Base-by-base conservation (phyloP, 345 rosid genomes). In the Dimocarpus longan region DNA sequence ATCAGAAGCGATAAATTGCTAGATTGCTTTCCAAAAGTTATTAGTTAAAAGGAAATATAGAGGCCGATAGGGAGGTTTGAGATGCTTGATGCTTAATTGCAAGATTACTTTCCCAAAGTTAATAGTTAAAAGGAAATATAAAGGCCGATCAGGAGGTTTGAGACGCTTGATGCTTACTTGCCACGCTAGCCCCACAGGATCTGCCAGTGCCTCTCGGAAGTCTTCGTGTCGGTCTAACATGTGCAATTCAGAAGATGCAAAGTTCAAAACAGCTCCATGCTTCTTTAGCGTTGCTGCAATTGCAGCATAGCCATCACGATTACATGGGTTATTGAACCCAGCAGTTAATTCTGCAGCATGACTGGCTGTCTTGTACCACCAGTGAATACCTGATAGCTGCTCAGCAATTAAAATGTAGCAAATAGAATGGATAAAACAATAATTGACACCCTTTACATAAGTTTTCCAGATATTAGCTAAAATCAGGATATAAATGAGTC, bases 311-410 rank as follows among this genome's bases (percentile, higher is more conserved):
- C 99, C 99, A 89, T 94, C 97, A 56, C 88, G 92, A 81, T 96
- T 94, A 83, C 91, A 85, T 28, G 99, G 88, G 84, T 96, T 96
- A 91, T 94, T 86, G 87, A 89, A 90, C 37, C 99, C 99, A 85
- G 98, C 89, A 44, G 99, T 92, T 87, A 94, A 77, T 78, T 96
- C 98, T 73, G 99, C 94, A 52, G 99, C 98, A 85, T 96, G 99
- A 88, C 98, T 92, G 68, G 91, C 86, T 71, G 98, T 91, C 90
- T 92, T 96, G 87, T 93, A 94, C 97, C 98, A 94, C 98, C 98
- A 96, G 83, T 96, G 90, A 77, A 89, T 87, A 80, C 92, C 97
- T 91, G 98, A 90, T 60, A 96, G 89, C 99, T 94, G 95, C 87
- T 88, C 85, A 72, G 83, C 81, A 86, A 86, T 82, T 84, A 82